Evolutionary conservation across 306 rosid genomes (phyloP), one percentile per base, ranked within the genome.

Genomic region (Echinosophora koreensis): DNA sequence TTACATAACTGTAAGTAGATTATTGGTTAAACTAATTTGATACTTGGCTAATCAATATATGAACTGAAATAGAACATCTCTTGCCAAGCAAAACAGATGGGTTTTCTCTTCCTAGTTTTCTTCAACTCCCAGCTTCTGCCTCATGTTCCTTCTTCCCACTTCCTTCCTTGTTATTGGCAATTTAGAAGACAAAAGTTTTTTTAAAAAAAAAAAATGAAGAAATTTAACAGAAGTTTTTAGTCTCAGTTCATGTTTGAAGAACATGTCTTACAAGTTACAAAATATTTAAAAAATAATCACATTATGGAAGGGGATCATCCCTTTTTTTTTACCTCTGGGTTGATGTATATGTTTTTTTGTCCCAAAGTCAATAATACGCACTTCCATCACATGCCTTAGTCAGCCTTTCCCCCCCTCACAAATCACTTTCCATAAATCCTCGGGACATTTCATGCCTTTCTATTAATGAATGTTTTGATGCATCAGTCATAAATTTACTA

Each of bases 391-490:
- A 55, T 76, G 22, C 74, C 69, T 41, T 51, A 75, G 4, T 44
- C 74, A 22, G 42, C 81, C 37, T 12, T 17, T 47, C 10, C 9
- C 17, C 35, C 8, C 52, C 59, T 54, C 61, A 0, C 74, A 60
- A 77, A 38, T 39, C 77, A 38, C 32, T 71, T 64, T 70, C 46
- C 79, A 63, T 46, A 71, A 76, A 63, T 76, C 55, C 63, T 77
- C 8, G 74, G 61, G 75, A 55, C 77, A 64, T 54, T 62, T 55
- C 77, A 66, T 83, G 58, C 70, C 46, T 81, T 66, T 73, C 46
- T 82, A 55, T 77, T 66, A 73, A 75, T 80, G 71, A 73, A 71
- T 76, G 56, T 71, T 64, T 84, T 55, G 49, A 71, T 77, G 46
- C 46, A 27, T 39, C 51, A 60, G 78, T 68, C 77, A 71, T 76